Conservation (phyloP, 805 yeast genomes). For the Wickerhamiella kazuoi region DNA sequence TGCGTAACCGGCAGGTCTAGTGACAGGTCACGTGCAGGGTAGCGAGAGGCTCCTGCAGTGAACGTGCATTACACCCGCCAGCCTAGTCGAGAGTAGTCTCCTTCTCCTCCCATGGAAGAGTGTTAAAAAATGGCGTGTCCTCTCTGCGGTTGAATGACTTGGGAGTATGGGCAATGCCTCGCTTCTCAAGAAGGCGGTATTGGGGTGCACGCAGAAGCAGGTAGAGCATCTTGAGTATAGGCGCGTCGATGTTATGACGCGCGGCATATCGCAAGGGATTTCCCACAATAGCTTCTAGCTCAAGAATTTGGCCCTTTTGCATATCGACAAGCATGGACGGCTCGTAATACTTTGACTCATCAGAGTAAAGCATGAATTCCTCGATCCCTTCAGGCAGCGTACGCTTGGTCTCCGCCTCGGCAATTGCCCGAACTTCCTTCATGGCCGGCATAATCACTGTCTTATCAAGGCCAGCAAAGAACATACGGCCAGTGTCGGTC, state of each 20-base stretch:
- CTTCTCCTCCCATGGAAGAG: slow-evolving; percentile 6
- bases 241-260: slow-evolving; percentile 34
- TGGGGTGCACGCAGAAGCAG: slow-evolving; percentile 43
- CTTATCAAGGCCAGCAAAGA: slow-evolving; percentile 27
- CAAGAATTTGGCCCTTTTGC: slow-evolving; percentile 48
- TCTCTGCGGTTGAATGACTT: slow-evolving; percentile 10
- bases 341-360: slow-evolving; percentile 39
- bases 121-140: slow-evolving; percentile 3
- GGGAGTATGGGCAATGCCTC: slow-evolving; percentile 31
- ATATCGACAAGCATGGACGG: slow-evolving; percentile 65
- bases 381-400: slow-evolving; percentile 33
- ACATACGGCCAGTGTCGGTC: slow-evolving; percentile 40
- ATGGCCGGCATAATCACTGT: slow-evolving; percentile 38
- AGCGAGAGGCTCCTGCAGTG: no score
- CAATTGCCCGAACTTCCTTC: slow-evolving; percentile 47
- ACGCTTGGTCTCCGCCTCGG: slow-evolving; percentile 37
- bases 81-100: no score
- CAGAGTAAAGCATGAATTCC: slow-evolving; percentile 35
- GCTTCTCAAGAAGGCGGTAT: slow-evolving; percentile 38
- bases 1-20: no score
- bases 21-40: no score
- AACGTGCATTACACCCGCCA: no score
- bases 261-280: slow-evolving; percentile 38
- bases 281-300: slow-evolving; percentile 55
- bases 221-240: slow-evolving; percentile 41